Evolutionary conservation across 139 green algal genomes (phyloP), one percentile per base, ranked within the genome.

Genomic region (Coelastrella sp.): DNA sequence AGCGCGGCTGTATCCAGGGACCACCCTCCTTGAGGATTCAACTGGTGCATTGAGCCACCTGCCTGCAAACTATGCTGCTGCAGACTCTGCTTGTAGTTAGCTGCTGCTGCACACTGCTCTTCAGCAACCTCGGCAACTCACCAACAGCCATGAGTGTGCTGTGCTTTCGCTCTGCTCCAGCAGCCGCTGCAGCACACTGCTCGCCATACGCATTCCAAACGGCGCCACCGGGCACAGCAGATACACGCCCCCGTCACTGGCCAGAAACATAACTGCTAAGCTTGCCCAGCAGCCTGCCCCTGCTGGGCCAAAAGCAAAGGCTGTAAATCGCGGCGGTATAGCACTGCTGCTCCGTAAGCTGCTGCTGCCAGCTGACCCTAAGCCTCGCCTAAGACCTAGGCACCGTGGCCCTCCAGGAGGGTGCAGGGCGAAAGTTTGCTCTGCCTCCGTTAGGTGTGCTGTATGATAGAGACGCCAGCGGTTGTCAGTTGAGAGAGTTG

Each of bases 161-260:
- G 78, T 91, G 78, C 79, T 23, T 19, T 79, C 75, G 23, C 16
- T 74, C 54, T 32, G 16, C 17, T n/a, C n/a, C n/a, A n/a, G n/a
- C n/a, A n/a, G n/a, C n/a, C n/a, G n/a, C n/a, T n/a, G n/a, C n/a
- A n/a, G n/a, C n/a, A n/a, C n/a, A n/a, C n/a, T n/a, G n/a, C n/a
- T n/a, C n/a, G n/a, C n/a, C n/a, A n/a, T n/a, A n/a, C n/a, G n/a
- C n/a, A n/a, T 68, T 14, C 89, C 89, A 85, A 92, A 89, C 16
- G 89, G 89, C 66, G 89, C 89, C 54, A 92, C 89, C 4, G 89
- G 89, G 22, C 89, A 92, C 71, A 92, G 82, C 60, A 54, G 10
- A 73, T 89, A 92, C 32, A 92, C 82, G 4, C 73, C 81, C 60
- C 89, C 89, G 64, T 89, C 73, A 4, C 32, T 56, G 11, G 82